Conservation (phyloP, 176 grass and related monocot genomes). For the Bromus sterilis region DNA sequence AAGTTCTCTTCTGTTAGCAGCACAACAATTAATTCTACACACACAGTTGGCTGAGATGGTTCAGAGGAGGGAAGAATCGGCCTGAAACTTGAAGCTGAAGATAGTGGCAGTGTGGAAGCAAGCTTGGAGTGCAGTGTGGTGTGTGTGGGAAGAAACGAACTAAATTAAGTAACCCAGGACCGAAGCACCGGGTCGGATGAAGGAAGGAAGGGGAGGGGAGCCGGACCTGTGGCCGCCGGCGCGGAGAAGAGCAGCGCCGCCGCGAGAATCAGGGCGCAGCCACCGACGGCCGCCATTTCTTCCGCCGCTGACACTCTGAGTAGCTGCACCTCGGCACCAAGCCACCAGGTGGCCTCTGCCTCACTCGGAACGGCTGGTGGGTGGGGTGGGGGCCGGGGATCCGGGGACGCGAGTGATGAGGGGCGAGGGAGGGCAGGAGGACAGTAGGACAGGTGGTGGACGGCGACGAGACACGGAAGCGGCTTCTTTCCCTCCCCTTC, state of each 20-base stretch:
- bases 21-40: no score
- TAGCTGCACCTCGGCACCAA: neutral
- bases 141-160: neutral
- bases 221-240: slow-evolving; percentile 47
- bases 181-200: neutral
- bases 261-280: slow-evolving; percentile 28
- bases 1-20: no score
- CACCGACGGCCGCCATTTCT: slow-evolving; percentile 23
- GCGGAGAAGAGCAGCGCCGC: slow-evolving; percentile 34
- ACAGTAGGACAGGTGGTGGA: neutral
- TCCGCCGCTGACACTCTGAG: neutral
- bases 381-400: neutral
- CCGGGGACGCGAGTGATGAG: no score
- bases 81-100: no score
- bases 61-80: no score
- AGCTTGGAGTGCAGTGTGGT: neutral
- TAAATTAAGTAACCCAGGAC: neutral
- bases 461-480: neutral
- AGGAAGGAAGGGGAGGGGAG: neutral
- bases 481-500: no score
- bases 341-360: neutral
- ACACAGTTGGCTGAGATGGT: neutral
- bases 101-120: neutral
- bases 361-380: neutral
- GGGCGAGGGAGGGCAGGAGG: no score